Evolutionary conservation across 768 basidiomycete species (phyloP), one percentile per base, ranked within the genome.

Genomic region (Kwoniella pini): DNA sequence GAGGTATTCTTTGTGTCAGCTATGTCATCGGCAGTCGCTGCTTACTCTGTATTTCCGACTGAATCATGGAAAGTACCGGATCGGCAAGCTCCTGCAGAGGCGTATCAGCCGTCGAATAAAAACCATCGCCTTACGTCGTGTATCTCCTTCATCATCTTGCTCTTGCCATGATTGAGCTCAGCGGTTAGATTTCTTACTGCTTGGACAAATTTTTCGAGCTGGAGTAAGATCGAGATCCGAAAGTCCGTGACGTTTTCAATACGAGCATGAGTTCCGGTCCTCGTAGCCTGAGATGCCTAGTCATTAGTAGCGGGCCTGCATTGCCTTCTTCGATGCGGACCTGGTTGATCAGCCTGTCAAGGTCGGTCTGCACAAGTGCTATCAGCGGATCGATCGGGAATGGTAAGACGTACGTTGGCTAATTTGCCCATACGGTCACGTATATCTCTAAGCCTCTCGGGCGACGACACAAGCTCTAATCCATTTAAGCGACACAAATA

Each of bases 311-410:
- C n/a, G n/a, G n/a, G n/a, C n/a, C n/a, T n/a, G n/a, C n/a, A n/a
- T n/a, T n/a, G n/a, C n/a, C n/a, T n/a, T n/a, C n/a, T n/a, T n/a
- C n/a, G n/a, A n/a, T n/a, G 19, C 67, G 31, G 50, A 77, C 76
- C 6, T 63, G 60, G 10, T 70, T 85, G 33, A 91, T 88, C 6
- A 96, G 80, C 54, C 89, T 93, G 77, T 97, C 94, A 26, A 95
- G 84, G 69, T 98, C 95, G 75, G 89, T 88, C 73, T 89, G 26
- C 6, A 31, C 26, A 63, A 62, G 19, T 48, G 24, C n/a, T n/a
- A 28, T 71, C 60, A 71, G 39, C 15, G 15, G 31, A 19, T 21
- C n/a, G 22, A 28, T 27, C n/a, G 4, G n/a, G 40, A 28, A 59
- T 61, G 50, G 19, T 33, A 51, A 22, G 5, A 63, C 40, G 1